A percentile compares a stretch with the other conserved stretches of the same genome.
These are phyloP conservation scores for Eremochloa ophiuroides DNA, from an alignment of 176 grass and related monocot species.

Conservation along the genomic window DNA sequence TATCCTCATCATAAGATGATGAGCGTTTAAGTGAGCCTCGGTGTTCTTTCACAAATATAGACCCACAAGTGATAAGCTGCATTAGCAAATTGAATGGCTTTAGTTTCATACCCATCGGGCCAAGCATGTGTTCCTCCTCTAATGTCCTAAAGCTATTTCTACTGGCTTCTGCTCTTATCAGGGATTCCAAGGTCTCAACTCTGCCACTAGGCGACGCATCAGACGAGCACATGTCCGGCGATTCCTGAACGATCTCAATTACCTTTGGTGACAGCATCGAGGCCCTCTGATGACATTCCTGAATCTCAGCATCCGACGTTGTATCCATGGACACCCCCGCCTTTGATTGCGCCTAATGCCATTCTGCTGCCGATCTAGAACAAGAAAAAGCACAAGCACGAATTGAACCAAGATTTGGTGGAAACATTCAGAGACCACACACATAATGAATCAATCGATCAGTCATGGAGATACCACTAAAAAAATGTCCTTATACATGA, in stretches of 20 bases:
- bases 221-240: slow-evolving; percentile 41
- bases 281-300: slow-evolving; percentile 26
- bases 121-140: slow-evolving; percentile 60
- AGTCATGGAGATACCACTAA: not conserved
- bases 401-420: slow-evolving; percentile 32
- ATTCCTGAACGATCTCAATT: slow-evolving; percentile 41
- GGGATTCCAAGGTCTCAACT: slow-evolving; percentile 84
- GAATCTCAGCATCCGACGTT: slow-evolving; percentile 21
- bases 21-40: slow-evolving; percentile 50
- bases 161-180: slow-evolving; percentile 80
- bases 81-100: slow-evolving; percentile 87
- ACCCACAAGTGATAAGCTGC: slow-evolving; percentile 87
- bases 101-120: slow-evolving; percentile 44
- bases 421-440: not conserved
- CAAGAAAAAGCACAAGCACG: not conserved
- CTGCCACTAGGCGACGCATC: slow-evolving; percentile 47
- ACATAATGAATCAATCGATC: not conserved
- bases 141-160: slow-evolving; percentile 60
- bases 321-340: slow-evolving; percentile 25
- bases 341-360: not conserved
- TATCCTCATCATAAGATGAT: slow-evolving; percentile 67
- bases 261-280: not conserved
- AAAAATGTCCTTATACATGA: too few relatives aligned
- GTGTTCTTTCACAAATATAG: slow-evolving; percentile 84
- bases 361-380: slow-evolving; percentile 45